Base-by-base conservation (phyloP, 345 rosid species). In the Salix arbutifolia region DNA sequence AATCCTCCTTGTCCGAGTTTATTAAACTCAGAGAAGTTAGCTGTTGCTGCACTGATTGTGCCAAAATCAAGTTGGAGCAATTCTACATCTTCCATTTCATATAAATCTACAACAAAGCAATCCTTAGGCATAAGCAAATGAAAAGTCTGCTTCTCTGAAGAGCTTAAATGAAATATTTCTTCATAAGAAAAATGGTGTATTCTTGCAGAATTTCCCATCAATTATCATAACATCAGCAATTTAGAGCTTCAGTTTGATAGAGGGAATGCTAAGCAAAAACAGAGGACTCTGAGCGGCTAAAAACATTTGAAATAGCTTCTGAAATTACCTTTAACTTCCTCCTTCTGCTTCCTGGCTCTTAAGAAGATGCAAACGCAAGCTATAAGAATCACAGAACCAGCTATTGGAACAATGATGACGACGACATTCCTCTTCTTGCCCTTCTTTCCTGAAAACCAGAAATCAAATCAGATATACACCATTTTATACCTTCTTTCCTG, bases 1-100 rank as follows among this genome's bases (percentile, higher is more conserved):
- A 82, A 87, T 50, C 90, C 89, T 65, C 90, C 90, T 72, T 78
- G 70, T 4, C 90, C 88, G 31, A 87, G 85, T 65, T 75, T 79
- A 61, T 85, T 87, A 66, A 31, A 71, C 1, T 50, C 46, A 4
- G 84, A 76, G 81, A 85, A 87, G 17, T 83, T 40, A 31, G 65
- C 25, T 9, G 79, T 80, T 28, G 83, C 76, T 21, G 26, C 46
- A 1, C 16, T 6, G 2, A 80, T 65, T 1, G 76, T 70, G 21
- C 37, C 37, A 10, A 71, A 46, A 37, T 71, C 72, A 40, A 50
- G 68, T 17, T 44, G 67, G 44, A 66, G 26, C 38, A 50, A 67
- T 12, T 74, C 77, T 2, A 8, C 38, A 28, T 17, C 7, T 25
- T 9, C 46, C 25, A 70, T 70, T 9, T 70, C 73, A 30, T 44